Evolutionary conservation across 495 filamentous ascomycete species (phyloP).

Genomic region (Echria macrotheca): DNA sequence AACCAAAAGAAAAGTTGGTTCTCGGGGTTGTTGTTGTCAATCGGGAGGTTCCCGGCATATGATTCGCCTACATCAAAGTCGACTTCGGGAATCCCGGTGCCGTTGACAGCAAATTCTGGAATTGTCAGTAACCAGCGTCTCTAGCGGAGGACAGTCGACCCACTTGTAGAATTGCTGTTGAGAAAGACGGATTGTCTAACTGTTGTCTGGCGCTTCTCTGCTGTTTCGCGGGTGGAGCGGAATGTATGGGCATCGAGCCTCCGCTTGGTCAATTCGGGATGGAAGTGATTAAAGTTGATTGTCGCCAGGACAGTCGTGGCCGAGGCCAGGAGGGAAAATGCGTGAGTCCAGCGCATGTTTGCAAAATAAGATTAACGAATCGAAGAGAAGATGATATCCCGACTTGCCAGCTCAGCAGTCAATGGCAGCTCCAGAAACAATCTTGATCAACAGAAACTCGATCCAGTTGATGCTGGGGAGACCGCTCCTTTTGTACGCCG

Average conservation of each 20-base stretch:
- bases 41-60: slow-evolving; percentile 66
- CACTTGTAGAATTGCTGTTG: slow-evolving; percentile 12
- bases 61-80: slow-evolving; percentile 72
- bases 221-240: neutral
- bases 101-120: slow-evolving; percentile 62
- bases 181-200: slow-evolving; percentile 8
- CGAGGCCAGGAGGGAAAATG: slow-evolving; percentile 6
- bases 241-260: neutral
- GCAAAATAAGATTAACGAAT: neutral
- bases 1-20: slow-evolving; percentile 71
- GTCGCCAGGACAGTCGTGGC: slow-evolving; percentile 11
- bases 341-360: slow-evolving; percentile 17
- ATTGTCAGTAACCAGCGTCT: neutral
- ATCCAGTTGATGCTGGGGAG: neutral
- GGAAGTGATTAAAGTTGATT: slow-evolving; percentile 11
- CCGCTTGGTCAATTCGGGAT: slow-evolving; percentile 9
- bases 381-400: too few species aligned
- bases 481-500: neutral
- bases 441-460: too few species aligned
- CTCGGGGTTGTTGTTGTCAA: slow-evolving; percentile 45
- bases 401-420: too few species aligned
- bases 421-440: too few species aligned
- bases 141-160: neutral
- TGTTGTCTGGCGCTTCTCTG: slow-evolving; percentile 10
- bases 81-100: slow-evolving; percentile 62